These are phyloP conservation scores for Micractinium conductrix DNA, from an alignment of 139 green algal genomes.

Conservation along the genomic window DNA sequence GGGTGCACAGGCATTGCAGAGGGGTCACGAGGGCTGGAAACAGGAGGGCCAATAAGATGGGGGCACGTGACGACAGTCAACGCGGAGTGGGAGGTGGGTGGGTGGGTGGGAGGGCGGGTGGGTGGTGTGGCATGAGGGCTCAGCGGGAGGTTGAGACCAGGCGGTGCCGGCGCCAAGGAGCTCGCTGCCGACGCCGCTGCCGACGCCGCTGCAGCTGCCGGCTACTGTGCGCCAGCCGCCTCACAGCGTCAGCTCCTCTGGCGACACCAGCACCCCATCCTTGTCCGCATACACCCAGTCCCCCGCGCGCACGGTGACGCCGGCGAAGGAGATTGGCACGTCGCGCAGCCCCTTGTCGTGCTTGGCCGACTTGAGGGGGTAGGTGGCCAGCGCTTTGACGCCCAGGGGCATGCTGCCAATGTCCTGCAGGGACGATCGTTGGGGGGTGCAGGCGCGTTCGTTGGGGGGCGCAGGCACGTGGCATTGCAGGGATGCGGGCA, in stretches of 20 bases:
- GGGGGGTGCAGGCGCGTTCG: not conserved
- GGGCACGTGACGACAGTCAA: no score
- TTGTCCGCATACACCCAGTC: constrained; percentile 91
- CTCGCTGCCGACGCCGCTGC: no score
- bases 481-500: not conserved
- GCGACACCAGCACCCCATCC: constrained; percentile 84
- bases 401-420: constrained; percentile 86
- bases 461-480: not conserved
- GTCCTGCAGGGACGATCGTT: constrained; percentile 50
- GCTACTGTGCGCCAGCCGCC: not conserved
- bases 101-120: no score
- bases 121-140: no score
- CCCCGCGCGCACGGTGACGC: constrained; percentile 76
- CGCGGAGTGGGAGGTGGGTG: no score
- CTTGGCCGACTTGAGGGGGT: constrained; percentile 92
- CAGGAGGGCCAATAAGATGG: no score
- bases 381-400: constrained; percentile 89
- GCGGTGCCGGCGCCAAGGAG: no score
- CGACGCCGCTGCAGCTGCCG: no score
- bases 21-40: no score
- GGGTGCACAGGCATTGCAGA: no score
- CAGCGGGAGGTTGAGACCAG: no score
- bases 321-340: constrained; percentile 77
- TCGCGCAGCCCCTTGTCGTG: constrained; percentile 84
- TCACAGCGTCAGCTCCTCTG: constrained; percentile 66